phyloP scores from a whole-genome alignment of 106 monocot genomes.

The Acorus calamus region DNA sequence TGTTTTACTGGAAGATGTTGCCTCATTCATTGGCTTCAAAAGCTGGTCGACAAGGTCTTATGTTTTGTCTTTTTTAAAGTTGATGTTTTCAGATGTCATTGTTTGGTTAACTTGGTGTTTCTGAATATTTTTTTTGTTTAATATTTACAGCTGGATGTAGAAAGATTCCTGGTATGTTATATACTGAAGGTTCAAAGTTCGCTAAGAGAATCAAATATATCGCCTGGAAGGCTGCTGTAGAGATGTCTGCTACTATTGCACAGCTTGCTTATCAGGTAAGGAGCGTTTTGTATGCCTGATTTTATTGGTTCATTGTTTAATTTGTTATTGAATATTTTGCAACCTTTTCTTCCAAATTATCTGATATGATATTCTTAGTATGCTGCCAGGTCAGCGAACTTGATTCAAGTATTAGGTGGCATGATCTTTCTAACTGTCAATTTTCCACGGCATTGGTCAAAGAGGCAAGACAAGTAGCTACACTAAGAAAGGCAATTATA shows the following conservation, averaged over 20 bases:
- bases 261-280: conserved; percentile 60
- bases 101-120: background rate
- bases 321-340: background rate
- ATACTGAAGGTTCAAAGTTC: conserved; percentile 68
- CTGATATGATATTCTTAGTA: background rate
- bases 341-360: background rate
- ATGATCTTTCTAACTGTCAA: conserved; percentile 46
- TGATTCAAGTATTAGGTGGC: conserved; percentile 73
- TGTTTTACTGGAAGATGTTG: conserved; percentile 75
- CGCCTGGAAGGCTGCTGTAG: conserved; percentile 81
- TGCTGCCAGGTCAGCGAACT: conserved; percentile 77
- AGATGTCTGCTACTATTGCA: conserved; percentile 67
- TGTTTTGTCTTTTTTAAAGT: background rate
- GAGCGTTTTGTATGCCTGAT: background rate
- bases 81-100: background rate
- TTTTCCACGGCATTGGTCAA: conserved; percentile 30
- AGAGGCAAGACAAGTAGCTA: conserved; percentile 46
- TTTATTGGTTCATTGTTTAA: background rate
- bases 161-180: conserved; percentile 63
- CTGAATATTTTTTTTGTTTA: conserved; percentile 12
- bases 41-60: conserved; percentile 73
- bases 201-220: conserved; percentile 73
- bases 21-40: conserved; percentile 58
- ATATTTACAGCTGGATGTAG: conserved; percentile 69
- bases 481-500: conserved; percentile 56